phyloP scores from a whole-genome alignment of 345 rosid species.

The Cardamine chenopodiifolia region DNA sequence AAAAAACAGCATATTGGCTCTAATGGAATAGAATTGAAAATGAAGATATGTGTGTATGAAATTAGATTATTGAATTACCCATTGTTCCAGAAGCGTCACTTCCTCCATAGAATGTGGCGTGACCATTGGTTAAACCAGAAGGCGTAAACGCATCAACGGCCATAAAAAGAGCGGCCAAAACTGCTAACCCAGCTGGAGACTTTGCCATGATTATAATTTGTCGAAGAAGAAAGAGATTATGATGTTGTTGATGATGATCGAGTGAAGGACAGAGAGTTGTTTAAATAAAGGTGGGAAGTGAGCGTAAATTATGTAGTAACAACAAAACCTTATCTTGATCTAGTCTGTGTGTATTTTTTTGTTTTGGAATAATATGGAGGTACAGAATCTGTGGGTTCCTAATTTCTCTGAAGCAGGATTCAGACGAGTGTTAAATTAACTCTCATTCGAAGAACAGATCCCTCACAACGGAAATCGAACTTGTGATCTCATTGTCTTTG shows the following conservation, averaged over 20 bases:
- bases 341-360: constrained; percentile 37
- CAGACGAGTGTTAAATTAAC: too few species aligned
- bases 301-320: constrained; percentile 32
- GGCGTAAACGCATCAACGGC: constrained; percentile 51
- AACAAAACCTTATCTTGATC: constrained; percentile 40
- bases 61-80: constrained; percentile 48
- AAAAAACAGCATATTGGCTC: not conserved
- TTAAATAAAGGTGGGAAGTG: constrained; percentile 43
- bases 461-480: too few species aligned
- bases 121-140: constrained; percentile 63
- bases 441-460: too few species aligned
- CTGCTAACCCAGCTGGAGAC: constrained; percentile 28
- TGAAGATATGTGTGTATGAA: not conserved
- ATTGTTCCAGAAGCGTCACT: constrained; percentile 84
- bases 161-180: constrained; percentile 46
- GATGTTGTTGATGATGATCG: constrained; percentile 16
- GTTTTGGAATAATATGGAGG: too few species aligned
- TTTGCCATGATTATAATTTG: constrained; percentile 32
- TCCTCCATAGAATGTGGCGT: constrained; percentile 87
- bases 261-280: constrained; percentile 33
- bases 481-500: too few species aligned
- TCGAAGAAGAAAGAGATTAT: constrained; percentile 11
- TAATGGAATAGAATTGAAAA: not conserved
- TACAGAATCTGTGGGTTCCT: too few species aligned
- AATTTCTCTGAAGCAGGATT: too few species aligned